A percentile compares a stretch with the other conserved stretches of the same genome.
These are phyloP conservation scores for Annulohypoxylon stygium DNA, from an alignment of 495 filamentous ascomycete genomes.

Conservation along the genomic window DNA sequence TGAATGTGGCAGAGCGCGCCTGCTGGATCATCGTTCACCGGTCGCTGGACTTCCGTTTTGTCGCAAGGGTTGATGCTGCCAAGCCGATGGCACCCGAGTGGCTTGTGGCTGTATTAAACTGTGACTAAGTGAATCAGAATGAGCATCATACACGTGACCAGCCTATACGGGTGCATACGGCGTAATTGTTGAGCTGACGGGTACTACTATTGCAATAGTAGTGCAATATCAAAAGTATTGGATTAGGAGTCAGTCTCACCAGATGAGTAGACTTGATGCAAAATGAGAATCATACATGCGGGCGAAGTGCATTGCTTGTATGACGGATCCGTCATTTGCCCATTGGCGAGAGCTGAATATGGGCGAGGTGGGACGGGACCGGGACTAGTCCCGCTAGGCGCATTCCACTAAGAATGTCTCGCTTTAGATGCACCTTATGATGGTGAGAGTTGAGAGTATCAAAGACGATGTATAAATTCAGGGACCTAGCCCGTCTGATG, in stretches of 20 bases:
- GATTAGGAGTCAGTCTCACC: neutral
- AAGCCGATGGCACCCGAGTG: no score
- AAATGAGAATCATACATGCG: neutral
- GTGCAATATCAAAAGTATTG: no score
- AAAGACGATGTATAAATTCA: constrained; percentile 5
- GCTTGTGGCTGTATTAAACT: no score
- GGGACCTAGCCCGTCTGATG: neutral
- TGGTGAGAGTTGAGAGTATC: neutral
- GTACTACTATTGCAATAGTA: neutral
- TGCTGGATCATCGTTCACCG: no score
- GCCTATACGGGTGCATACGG: no score
- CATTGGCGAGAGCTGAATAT: neutral
- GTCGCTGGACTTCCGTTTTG: no score
- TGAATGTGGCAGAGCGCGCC: no score
- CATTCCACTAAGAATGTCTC: neutral
- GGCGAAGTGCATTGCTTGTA: neutral
- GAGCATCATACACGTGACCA: constrained; percentile 15
- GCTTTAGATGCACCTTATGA: no score
- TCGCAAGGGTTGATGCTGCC: neutral
- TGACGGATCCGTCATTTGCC: neutral
- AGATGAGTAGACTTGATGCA: neutral
- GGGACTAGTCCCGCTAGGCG: neutral
- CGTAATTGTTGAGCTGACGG: no score
- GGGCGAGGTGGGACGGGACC: no score
- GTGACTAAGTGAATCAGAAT: constrained; percentile 5